A percentile compares a stretch with the other conserved stretches of the same genome.
Conservation (phyloP, 352 stramenopile genomes). For the Pythium pyrilobum region DNA sequence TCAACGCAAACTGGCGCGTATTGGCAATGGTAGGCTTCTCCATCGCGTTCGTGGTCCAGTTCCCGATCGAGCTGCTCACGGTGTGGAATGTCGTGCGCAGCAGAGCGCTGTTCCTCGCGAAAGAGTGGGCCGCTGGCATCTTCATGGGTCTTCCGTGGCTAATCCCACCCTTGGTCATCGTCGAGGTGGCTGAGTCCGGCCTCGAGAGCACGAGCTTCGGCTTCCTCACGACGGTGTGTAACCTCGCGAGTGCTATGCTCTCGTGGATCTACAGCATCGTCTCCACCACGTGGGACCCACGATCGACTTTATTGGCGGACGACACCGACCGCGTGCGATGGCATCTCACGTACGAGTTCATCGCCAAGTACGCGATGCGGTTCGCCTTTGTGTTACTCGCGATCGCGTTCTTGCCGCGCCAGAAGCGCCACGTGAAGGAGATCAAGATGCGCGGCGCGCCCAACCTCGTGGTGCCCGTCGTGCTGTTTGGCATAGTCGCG, state of each 20-base stretch:
- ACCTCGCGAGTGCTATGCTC: constrained; percentile 11
- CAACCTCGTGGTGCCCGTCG: constrained; percentile 1
- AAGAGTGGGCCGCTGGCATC: constrained; percentile 12
- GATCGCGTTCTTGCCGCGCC: constrained; percentile 7
- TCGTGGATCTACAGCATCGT: constrained; percentile 9
- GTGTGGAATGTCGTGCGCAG: constrained; percentile 15
- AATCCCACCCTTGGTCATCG: constrained; percentile 11
- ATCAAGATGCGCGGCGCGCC: neutral
- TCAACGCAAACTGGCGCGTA: constrained; percentile 25
- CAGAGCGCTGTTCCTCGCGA: constrained; percentile 12
- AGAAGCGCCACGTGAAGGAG: constrained; percentile 11
- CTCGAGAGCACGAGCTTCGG: constrained; percentile 21
- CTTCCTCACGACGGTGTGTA: constrained; percentile 22
- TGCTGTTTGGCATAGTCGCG: neutral
- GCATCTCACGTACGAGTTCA: constrained; percentile 10
- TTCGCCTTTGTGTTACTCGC: neutral
- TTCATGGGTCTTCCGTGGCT: constrained; percentile 12
- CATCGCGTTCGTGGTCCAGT: constrained; percentile 6
- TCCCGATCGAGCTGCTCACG: constrained; percentile 13
- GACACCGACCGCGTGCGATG: constrained; percentile 15
- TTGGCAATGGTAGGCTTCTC: constrained; percentile 3
- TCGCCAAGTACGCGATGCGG: neutral
- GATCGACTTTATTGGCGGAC: neutral
- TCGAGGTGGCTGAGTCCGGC: constrained; percentile 14
- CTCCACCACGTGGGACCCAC: constrained; percentile 1